A percentile compares a stretch with the other conserved stretches of the same genome.
Evolutionary conservation across 345 rosid genomes (phyloP).

Genomic region (Pistacia vera): DNA sequence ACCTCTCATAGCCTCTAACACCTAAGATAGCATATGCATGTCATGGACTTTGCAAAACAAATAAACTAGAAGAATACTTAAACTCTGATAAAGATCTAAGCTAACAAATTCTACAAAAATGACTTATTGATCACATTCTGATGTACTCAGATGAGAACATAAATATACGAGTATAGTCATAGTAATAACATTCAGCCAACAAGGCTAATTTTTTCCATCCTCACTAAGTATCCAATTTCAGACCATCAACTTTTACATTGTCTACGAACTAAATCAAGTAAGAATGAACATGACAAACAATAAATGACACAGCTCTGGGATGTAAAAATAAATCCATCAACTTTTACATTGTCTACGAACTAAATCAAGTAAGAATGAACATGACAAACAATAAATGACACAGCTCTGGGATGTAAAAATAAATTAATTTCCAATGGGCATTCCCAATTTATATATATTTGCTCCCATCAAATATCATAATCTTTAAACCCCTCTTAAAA

Average conservation of each 20-base stretch:
- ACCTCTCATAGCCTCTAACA: constrained; percentile 88
- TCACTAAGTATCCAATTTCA: background rate
- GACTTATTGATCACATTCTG: background rate
- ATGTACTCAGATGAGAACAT: background rate
- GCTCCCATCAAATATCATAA: background rate
- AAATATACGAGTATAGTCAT: background rate
- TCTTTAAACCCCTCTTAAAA: background rate
- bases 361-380: too few relatives aligned
- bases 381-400: background rate
- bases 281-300: too few relatives aligned
- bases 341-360: background rate
- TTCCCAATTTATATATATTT: background rate
- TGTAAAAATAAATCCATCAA: background rate
- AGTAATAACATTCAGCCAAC: background rate
- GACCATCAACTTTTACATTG: background rate
- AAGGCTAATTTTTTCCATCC: background rate
- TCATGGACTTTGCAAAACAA: constrained; percentile 14
- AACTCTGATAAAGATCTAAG: background rate
- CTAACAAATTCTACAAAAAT: too few relatives aligned
- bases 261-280: background rate
- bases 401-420: background rate
- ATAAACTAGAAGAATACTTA: background rate
- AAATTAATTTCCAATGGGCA: background rate
- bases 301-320: background rate
- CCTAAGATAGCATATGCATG: constrained; percentile 49